These are phyloP conservation scores for Sophora flavescens DNA, from an alignment of 306 rosid genomes.

Conservation along the genomic window DNA sequence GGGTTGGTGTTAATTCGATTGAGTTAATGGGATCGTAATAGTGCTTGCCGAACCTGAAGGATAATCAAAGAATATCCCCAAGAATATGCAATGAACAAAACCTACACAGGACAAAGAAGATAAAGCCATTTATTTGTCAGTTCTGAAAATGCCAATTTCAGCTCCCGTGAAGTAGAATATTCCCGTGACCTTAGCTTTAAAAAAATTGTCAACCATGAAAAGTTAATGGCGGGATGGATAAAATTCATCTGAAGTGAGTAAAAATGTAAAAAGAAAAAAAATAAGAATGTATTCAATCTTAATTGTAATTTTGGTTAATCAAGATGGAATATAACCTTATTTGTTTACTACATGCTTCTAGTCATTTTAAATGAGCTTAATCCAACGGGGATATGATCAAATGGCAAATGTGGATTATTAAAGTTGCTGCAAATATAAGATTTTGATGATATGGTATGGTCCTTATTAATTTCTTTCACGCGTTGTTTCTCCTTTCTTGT, in stretches of 20 bases:
- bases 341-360: no score
- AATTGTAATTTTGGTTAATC: no score
- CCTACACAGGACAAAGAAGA: slow-evolving; percentile 36
- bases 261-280: no score
- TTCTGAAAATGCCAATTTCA: slow-evolving; percentile 40
- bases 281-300: no score
- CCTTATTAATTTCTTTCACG: background rate
- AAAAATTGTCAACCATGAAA: background rate
- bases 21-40: slow-evolving; percentile 27
- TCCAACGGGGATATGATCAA: slow-evolving; percentile 11
- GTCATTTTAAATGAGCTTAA: no score
- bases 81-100: slow-evolving; percentile 46
- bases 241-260: no score
- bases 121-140: slow-evolving; percentile 24
- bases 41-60: background rate
- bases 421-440: slow-evolving; percentile 5
- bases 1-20: background rate
- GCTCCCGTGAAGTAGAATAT: slow-evolving; percentile 26
- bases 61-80: slow-evolving; percentile 49
- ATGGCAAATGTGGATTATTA: slow-evolving; percentile 31
- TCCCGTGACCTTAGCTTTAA: background rate
- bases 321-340: no score
- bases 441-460: slow-evolving; percentile 14
- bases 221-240: no score
- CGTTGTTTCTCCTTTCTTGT: background rate